A percentile compares a stretch with the other conserved stretches of the same genome.
Evolutionary conservation across 2,329 filamentous ascomycete species (phyloP).

Genomic region (Pestalotiopsis sp.): DNA sequence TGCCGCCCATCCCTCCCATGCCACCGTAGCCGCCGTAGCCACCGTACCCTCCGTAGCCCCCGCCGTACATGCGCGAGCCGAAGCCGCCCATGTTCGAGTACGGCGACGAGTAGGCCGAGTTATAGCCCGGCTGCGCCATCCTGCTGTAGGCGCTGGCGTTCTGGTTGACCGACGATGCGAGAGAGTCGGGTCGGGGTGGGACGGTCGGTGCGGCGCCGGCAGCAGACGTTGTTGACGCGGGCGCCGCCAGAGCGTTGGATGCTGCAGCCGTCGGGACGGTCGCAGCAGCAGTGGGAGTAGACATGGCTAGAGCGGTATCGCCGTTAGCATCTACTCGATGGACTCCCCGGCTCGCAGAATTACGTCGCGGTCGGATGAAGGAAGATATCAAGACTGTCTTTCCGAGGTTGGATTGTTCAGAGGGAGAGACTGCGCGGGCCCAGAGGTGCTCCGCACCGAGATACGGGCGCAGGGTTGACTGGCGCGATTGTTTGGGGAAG

Average conservation of each 20-base stretch:
- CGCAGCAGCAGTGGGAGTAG: slow-evolving; percentile 44
- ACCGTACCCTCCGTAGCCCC: slow-evolving; percentile 42
- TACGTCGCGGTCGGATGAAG: not conserved
- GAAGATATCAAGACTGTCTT: not conserved
- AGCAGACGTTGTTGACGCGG: slow-evolving; percentile 45
- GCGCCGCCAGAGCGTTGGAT: slow-evolving; percentile 40
- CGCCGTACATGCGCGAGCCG: slow-evolving; percentile 35
- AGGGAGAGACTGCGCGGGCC: not conserved
- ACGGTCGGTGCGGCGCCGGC: slow-evolving; percentile 63
- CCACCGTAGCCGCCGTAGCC: slow-evolving; percentile 52
- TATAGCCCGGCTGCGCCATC: slow-evolving; percentile 55
- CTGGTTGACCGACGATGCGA: slow-evolving; percentile 80
- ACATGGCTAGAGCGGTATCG: slow-evolving; percentile 27
- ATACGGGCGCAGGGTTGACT: not conserved
- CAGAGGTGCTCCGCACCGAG: not conserved
- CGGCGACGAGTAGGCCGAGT: slow-evolving; percentile 52
- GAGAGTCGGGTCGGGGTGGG: slow-evolving; percentile 78
- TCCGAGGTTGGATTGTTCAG: not conserved
- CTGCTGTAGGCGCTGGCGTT: slow-evolving; percentile 82
- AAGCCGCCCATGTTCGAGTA: slow-evolving; percentile 45
- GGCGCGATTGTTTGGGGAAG: not conserved
- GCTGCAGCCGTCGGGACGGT: slow-evolving; percentile 38
- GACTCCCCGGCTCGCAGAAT: not conserved
- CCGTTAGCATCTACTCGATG: not conserved
- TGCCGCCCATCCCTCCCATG: slow-evolving; percentile 38